phyloP scores from a whole-genome alignment of 345 rosid genomes.

The Gossypium bickii region DNA sequence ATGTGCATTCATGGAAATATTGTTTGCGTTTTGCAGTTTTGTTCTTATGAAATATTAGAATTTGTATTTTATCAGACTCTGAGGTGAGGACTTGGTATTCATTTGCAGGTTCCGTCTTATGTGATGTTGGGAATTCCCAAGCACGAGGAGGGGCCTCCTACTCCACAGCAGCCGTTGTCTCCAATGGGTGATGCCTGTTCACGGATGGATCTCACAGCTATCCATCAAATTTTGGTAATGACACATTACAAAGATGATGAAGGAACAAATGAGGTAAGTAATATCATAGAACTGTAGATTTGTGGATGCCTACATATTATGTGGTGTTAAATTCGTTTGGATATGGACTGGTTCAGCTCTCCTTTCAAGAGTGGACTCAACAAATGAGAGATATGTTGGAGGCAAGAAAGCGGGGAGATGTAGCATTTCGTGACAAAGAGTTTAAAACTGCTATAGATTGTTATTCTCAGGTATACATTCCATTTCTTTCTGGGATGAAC shows the following conservation, averaged over 20 bases:
- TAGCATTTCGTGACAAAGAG: conserved; percentile 65
- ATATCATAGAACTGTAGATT: neutral
- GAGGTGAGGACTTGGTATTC: conserved; percentile 18
- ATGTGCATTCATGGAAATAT: neutral
- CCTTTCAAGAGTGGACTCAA: conserved; percentile 97
- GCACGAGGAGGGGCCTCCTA: conserved; percentile 58
- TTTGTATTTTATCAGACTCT: conserved; percentile 2
- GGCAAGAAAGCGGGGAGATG: conserved; percentile 83
- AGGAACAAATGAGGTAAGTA: conserved; percentile 73
- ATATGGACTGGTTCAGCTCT: conserved; percentile 38
- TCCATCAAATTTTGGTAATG: conserved; percentile 74
- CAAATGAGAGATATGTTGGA: conserved; percentile 85
- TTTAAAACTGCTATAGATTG: conserved; percentile 68
- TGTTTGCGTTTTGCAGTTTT: neutral
- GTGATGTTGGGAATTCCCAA: conserved; percentile 72
- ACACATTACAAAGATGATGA: conserved; percentile 86
- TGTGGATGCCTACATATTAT: neutral
- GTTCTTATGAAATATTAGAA: neutral
- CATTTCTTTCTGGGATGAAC: neutral
- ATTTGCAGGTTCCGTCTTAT: conserved; percentile 60
- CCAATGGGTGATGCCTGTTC: conserved; percentile 79
- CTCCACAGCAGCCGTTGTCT: conserved; percentile 57
- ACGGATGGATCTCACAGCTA: conserved; percentile 76
- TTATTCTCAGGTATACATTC: conserved; percentile 63
- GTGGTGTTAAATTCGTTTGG: conserved; percentile 16